A percentile compares a stretch with the other conserved stretches of the same genome.
Conservation (phyloP, 225 moss, liverwort and hornwort genomes). For the Bryum argenteum region DNA sequence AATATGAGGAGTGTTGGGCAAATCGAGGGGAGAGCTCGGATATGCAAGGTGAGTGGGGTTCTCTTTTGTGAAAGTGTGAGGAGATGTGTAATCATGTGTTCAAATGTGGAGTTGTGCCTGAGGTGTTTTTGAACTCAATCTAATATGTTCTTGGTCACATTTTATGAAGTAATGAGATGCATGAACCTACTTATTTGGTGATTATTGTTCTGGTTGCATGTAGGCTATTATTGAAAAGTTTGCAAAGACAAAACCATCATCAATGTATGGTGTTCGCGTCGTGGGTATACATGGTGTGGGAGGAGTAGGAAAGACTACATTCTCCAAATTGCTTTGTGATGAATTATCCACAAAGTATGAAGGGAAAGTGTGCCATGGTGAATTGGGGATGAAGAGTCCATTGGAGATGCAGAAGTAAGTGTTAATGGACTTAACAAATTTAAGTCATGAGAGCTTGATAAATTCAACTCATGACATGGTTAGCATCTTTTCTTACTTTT, state of each 20-base stretch:
- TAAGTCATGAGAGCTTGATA: neutral
- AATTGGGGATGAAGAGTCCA: neutral
- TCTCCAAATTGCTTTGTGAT: neutral
- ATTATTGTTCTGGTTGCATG: neutral
- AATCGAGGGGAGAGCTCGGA: neutral
- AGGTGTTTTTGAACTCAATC: too few species aligned
- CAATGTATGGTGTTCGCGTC: neutral
- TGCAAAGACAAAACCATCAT: fast-evolving
- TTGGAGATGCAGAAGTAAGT: neutral
- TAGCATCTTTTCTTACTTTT: fast-evolving
- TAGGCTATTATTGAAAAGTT: neutral
- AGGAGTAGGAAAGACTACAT: constrained; percentile 26
- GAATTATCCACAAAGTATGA: neutral
- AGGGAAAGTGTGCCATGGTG: neutral
- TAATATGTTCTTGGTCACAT: too few species aligned
- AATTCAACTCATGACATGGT: fast-evolving
- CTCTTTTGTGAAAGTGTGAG: too few species aligned
- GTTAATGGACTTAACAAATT: fast-evolving
- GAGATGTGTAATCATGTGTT: too few species aligned
- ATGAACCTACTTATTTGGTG: fast-evolving
- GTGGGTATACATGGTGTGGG: constrained; percentile 5
- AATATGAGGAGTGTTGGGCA: neutral
- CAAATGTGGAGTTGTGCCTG: too few species aligned
- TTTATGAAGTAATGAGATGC: neutral
- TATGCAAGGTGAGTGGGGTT: neutral